Base-by-base conservation (phyloP, 1,284 basidiomycete genomes). In the Rhodotorula sp. region DNA sequence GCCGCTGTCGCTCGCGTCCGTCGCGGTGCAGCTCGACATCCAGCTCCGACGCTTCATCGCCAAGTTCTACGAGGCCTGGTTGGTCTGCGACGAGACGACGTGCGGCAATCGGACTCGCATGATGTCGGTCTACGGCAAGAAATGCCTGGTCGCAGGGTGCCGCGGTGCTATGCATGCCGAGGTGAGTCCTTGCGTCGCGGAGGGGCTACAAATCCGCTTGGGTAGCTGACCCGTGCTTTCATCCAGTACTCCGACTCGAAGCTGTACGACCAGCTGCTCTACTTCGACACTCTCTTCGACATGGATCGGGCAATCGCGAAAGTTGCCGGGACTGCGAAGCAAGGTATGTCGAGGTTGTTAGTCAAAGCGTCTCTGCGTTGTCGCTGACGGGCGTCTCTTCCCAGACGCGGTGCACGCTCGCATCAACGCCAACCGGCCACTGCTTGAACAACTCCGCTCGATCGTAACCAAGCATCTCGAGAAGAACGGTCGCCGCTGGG, bases 1-100 rank as follows among this genome's bases (percentile, higher is more conserved):
- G 1, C 74, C 81, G 1, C 79, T 94, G 14, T 83, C 84, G 21
- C 72, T 81, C 0, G 85, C 87, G 0, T 91, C 90, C 72, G 80
- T 97, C 57, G 87, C 88, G 68, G 84, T 89, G 31, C 97, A 98
- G 81, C 86, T 99, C 26, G 94, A 98, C 80, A 83, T 86, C 0
- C 90, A 93, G 76, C 91, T 98, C 67, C 87, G 94, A 4, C 81
- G 84, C 2, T 87, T 87, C 75, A 90, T 99, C 64, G 83, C 84
- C 5, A 87, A 85, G 76, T 98, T 95, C 82, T 99, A 99, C 80
- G 87, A 95, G 77, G 88, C 89, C 10, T 94, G 91, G 90, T 89
- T 87, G 1, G 83, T 91, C 18, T 99, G 97, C 81, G 86, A 92
- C 76, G 95, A 97, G 74, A 84, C 87, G 45, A 90, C 88, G 3